Evolutionary conservation across 495 filamentous ascomycete genomes (phyloP).

Genomic region (Annulohypoxylon bovei): DNA sequence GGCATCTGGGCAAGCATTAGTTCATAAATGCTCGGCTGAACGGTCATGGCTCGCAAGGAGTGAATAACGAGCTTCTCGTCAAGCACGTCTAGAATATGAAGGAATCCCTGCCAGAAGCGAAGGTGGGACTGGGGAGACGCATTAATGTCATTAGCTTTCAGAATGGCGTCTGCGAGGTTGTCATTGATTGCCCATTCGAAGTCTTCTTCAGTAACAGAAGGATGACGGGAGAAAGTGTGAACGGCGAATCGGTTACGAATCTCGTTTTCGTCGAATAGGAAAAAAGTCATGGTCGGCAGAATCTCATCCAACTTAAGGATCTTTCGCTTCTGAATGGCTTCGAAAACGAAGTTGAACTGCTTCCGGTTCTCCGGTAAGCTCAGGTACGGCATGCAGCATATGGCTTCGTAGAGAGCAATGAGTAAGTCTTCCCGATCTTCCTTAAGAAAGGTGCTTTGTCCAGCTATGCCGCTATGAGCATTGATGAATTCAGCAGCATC

Average conservation of each 20-base stretch:
- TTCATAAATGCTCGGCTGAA: conserved; percentile 73
- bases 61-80: conserved; percentile 80
- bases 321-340: conserved; percentile 75
- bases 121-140: conserved; percentile 57
- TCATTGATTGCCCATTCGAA: conserved; percentile 86
- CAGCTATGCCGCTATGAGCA: conserved; percentile 46
- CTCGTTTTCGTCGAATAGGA: conserved; percentile 76
- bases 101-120: conserved; percentile 79
- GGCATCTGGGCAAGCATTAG: conserved; percentile 79
- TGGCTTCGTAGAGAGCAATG: conserved; percentile 62
- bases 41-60: conserved; percentile 78
- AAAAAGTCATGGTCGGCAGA: conserved; percentile 80
- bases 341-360: conserved; percentile 80
- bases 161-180: conserved; percentile 61
- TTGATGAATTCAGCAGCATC: conserved; percentile 52
- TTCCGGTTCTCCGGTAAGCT: conserved; percentile 49
- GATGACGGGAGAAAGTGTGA: conserved; percentile 69
- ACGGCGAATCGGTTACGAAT: conserved; percentile 73
- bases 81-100: conserved; percentile 72
- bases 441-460: conserved; percentile 47
- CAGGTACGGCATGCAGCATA: conserved; percentile 62
- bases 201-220: conserved; percentile 67
- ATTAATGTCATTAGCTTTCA: conserved; percentile 59
- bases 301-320: conserved; percentile 74
- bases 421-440: conserved; percentile 51